Percentiles rank a stretch among this genome's conserved stretches.
These are phyloP conservation scores for Fusarium circinatum DNA, from an alignment of 2,329 filamentous ascomycete species.

Conservation along the genomic window DNA sequence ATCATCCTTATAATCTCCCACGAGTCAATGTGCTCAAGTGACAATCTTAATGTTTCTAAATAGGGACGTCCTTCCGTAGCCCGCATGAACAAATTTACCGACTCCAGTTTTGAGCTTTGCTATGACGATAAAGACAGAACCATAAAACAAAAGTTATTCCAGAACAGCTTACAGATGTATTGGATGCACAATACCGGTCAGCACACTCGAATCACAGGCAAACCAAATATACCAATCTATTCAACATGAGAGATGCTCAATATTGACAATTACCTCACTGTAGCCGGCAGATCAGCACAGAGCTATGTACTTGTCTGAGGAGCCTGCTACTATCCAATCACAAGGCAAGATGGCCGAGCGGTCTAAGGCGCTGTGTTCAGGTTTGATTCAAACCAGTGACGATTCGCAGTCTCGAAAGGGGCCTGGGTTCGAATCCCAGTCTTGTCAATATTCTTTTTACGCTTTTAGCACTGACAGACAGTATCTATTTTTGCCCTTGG, in stretches of 20 bases:
- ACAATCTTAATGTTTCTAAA: rapidly evolving
- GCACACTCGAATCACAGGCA: rapidly evolving
- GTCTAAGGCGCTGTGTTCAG: conserved; percentile 29
- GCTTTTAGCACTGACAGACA: neutral
- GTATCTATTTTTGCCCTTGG: too few relatives aligned
- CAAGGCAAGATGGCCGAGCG: conserved; percentile 24
- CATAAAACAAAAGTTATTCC: too few relatives aligned
- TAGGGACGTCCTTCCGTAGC: too few relatives aligned
- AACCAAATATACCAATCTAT: neutral
- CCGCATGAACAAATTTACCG: too few relatives aligned
- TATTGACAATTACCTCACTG: rapidly evolving
- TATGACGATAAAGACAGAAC: rapidly evolving
- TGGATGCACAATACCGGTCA: rapidly evolving
- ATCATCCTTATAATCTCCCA: rapidly evolving
- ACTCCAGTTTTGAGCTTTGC: rapidly evolving
- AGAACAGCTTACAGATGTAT: rapidly evolving
- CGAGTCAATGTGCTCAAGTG: rapidly evolving
- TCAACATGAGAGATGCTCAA: neutral
- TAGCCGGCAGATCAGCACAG: rapidly evolving
- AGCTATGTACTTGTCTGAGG: rapidly evolving
- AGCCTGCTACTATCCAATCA: neutral
- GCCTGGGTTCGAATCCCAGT: conserved; percentile 30
- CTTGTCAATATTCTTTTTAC: conserved; percentile 3
- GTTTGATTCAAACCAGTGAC: conserved; percentile 16
- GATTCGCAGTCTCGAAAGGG: conserved; percentile 30